phyloP scores from a whole-genome alignment of 2,329 filamentous ascomycete species.

The Magnaporthiopsis incrustans region DNA sequence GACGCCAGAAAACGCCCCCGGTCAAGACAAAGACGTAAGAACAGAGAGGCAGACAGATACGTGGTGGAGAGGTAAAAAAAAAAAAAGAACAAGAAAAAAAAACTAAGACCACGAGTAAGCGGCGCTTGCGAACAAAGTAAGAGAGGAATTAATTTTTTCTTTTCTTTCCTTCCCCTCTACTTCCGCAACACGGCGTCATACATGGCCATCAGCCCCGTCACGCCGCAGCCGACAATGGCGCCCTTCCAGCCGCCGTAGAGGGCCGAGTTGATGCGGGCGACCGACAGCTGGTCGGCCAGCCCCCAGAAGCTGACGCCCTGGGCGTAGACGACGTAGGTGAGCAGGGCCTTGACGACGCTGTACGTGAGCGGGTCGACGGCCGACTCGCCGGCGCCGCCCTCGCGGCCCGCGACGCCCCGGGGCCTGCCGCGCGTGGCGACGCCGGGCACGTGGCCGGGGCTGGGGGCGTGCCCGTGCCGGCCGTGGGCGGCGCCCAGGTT shows the following conservation, averaged over 20 bases:
- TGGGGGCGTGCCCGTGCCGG: conserved; percentile 7
- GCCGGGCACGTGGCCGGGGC: conserved; percentile 20
- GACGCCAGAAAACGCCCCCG: neutral
- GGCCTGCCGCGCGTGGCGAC: conserved; percentile 22
- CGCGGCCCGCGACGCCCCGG: conserved; percentile 22
- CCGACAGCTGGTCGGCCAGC: conserved; percentile 49
- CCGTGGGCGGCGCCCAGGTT: conserved; percentile 60
- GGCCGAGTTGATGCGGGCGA: conserved; percentile 55
- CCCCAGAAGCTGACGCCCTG: conserved; percentile 57
- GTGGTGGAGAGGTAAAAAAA: neutral
- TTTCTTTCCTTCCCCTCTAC: conserved; percentile 26
- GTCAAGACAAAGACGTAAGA: neutral
- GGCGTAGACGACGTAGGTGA: conserved; percentile 74
- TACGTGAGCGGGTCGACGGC: conserved; percentile 80
- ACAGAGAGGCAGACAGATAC: no score
- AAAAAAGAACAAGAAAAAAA: no score
- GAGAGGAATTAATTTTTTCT: no score
- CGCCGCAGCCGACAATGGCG: conserved; percentile 57
- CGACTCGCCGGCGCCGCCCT: conserved; percentile 33
- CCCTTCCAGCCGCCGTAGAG: conserved; percentile 67
- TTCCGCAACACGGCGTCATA: conserved; percentile 73
- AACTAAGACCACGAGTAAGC: no score
- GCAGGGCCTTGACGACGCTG: conserved; percentile 77
- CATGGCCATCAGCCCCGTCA: conserved; percentile 61
- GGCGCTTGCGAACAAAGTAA: neutral